Base-by-base conservation (phyloP, 352 stramenopile species). In the Pythium pyrilobum region DNA sequence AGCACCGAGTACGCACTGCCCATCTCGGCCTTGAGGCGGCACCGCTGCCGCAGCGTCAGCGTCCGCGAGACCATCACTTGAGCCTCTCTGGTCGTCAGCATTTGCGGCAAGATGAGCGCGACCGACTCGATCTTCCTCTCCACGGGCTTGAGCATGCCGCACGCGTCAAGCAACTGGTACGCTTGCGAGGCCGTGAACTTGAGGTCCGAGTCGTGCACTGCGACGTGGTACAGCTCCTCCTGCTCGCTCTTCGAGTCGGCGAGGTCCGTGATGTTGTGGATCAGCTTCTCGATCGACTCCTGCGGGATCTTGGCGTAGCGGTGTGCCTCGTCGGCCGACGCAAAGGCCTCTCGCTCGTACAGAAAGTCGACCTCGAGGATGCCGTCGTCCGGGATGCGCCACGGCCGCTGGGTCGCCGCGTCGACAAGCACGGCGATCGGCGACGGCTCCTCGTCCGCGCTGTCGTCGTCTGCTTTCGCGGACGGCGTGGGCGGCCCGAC, bases 1-100 rank as follows among this genome's bases (percentile, higher is more conserved):
- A 92, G 66, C 4, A 92, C 77, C 0, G 82, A 88, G 66, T 92
- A 96, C 7, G 82, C 79, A 34, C 73, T 89, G 8, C 86, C 86
- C 67, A 97, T 81, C 32, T 85, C 71, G 27, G 69, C 72, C 52
- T 94, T 94, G 33, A 97, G 64, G 5, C 77, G 69, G 23, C 85
- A 87, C 2, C 81, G 72, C 53, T 96, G 72, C 31, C 72, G 71
- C 16, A 95, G 56, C 10, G 73, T 84, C 18, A 92, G 67, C 1
- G 77, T 85, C 3, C 69, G 68, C 2, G 71, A 82, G 2, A 90
- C 80, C 1, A 92, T 62, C 13, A 83, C 67, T 38, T 91, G 80
- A 0, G 80, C 81, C 12, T 96, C 85, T 34, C 87, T 78, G 0
- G 74, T 62, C 3, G 84, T 93, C 5, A 92, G 69, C 88, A 96